Percentiles rank a stretch among this genome's conserved stretches.
These are phyloP conservation scores for Plenodomus biglobosus DNA, from an alignment of 2,329 filamentous ascomycete species.

Conservation along the genomic window DNA sequence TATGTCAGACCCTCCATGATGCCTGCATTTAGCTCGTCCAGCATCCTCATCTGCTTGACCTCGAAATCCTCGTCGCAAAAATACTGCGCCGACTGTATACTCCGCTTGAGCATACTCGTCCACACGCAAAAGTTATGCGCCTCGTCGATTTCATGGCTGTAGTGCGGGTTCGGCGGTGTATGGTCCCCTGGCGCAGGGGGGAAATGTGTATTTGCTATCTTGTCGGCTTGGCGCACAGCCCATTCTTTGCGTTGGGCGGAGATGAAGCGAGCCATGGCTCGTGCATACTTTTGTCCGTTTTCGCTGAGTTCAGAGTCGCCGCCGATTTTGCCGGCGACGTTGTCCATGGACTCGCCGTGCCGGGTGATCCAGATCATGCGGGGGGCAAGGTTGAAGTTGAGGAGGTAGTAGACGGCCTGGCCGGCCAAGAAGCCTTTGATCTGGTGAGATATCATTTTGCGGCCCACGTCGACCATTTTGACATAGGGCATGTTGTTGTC, in stretches of 20 bases:
- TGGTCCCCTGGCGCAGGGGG: slow-evolving; percentile 89
- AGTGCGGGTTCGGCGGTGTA: slow-evolving; percentile 92
- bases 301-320: slow-evolving; percentile 84
- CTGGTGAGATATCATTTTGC: slow-evolving; percentile 88
- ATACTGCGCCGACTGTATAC: slow-evolving; percentile 81
- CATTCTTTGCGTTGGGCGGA: slow-evolving; percentile 77
- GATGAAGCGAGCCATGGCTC: slow-evolving; percentile 80
- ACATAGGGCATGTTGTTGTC: slow-evolving; percentile 90
- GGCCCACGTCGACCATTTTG: slow-evolving; percentile 95
- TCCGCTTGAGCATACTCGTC: slow-evolving; percentile 95
- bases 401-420: slow-evolving; percentile 89
- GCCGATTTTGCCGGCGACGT: slow-evolving; percentile 83
- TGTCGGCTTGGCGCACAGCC: slow-evolving; percentile 79
- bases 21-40: slow-evolving; percentile 93
- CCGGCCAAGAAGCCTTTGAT: slow-evolving; percentile 89
- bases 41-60: slow-evolving; percentile 95
- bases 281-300: slow-evolving; percentile 76
- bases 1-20: slow-evolving; percentile 95
- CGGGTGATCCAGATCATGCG: slow-evolving; percentile 98
- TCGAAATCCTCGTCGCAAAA: slow-evolving; percentile 95
- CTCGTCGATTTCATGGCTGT: slow-evolving; percentile 53
- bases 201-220: slow-evolving; percentile 74
- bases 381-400: slow-evolving; percentile 94
- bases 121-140: slow-evolving; percentile 92
- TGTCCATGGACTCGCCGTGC: slow-evolving; percentile 89